These are phyloP conservation scores for Polysphondylium violaceum DNA, from an alignment of 78 protist species.

Conservation along the genomic window DNA sequence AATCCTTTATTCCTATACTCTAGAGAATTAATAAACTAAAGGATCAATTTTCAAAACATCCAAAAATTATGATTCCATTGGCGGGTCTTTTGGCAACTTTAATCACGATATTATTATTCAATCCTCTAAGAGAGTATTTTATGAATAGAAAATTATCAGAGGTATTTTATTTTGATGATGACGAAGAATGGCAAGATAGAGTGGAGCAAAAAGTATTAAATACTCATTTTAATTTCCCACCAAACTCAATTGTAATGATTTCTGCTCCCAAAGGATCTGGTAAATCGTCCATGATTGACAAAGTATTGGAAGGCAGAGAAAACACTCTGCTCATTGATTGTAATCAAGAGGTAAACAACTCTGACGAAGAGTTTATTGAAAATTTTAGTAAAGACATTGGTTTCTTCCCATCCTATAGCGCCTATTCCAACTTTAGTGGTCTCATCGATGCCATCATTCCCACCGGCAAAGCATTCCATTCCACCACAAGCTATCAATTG, in stretches of 20 bases:
- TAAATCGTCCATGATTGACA: slow-evolving; percentile 55
- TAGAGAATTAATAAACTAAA: slow-evolving; percentile 63
- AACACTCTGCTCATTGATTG: slow-evolving; percentile 63
- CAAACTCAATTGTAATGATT: slow-evolving; percentile 59
- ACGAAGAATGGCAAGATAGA: slow-evolving; percentile 73
- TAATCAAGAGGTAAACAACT: slow-evolving; percentile 62
- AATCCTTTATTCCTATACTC: slow-evolving; percentile 11
- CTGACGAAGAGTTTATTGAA: slow-evolving; percentile 68
- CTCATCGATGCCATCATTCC: slow-evolving; percentile 56
- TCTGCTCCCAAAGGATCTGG: slow-evolving; percentile 73
- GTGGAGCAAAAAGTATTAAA: slow-evolving; percentile 24
- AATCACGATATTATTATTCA: slow-evolving; percentile 46
- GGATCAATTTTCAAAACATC: slow-evolving; percentile 73
- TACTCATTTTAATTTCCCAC: slow-evolving; percentile 69
- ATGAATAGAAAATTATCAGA: slow-evolving; percentile 9
- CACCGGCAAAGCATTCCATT: slow-evolving; percentile 64
- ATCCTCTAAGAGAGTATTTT: slow-evolving; percentile 63
- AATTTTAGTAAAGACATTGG: slow-evolving; percentile 48
- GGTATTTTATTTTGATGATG: slow-evolving; percentile 11
- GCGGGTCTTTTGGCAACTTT: slow-evolving; percentile 71
- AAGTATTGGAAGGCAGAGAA: neutral
- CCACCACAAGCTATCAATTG: slow-evolving; percentile 35
- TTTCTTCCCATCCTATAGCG: slow-evolving; percentile 56
- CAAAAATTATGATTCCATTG: slow-evolving; percentile 79
- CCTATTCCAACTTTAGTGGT: slow-evolving; percentile 26